Conservation (phyloP, 2,329 filamentous ascomycete genomes). For the Ophiostoma piceae region DNA sequence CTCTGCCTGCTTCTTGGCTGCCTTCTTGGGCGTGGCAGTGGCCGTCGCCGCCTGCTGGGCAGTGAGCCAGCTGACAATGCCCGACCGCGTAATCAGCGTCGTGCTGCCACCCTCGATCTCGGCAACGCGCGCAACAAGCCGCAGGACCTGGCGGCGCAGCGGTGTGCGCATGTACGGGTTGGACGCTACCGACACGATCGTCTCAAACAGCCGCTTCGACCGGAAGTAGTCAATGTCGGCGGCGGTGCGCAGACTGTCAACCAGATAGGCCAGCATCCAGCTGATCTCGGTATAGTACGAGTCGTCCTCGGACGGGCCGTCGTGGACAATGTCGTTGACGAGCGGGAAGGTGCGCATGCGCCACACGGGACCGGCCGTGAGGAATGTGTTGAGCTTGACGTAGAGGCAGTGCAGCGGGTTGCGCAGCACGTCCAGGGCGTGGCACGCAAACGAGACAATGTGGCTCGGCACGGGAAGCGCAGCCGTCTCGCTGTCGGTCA, state of each 20-base stretch:
- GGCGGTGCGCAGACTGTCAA: conserved; percentile 58
- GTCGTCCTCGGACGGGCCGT: conserved; percentile 67
- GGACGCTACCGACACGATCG: conserved; percentile 62
- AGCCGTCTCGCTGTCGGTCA: conserved; percentile 40
- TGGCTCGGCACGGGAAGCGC: conserved; percentile 60
- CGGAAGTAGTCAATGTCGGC: conserved; percentile 58
- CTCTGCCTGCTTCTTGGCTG: not conserved
- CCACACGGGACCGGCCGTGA: conserved; percentile 75
- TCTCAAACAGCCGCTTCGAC: conserved; percentile 65
- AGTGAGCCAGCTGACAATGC: conserved; percentile 69
- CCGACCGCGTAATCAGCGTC: conserved; percentile 73
- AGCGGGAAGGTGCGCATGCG: conserved; percentile 62
- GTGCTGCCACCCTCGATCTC: conserved; percentile 67
- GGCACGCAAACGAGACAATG: conserved; percentile 68
- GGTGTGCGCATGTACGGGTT: conserved; percentile 59
- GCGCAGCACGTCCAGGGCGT: conserved; percentile 62
- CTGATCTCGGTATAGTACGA: conserved; percentile 65
- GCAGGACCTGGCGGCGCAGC: conserved; percentile 54
- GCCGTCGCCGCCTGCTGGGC: conserved; percentile 45
- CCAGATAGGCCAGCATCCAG: conserved; percentile 68
- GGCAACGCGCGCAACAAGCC: conserved; percentile 62
- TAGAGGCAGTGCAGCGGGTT: conserved; percentile 80
- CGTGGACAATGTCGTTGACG: conserved; percentile 56
- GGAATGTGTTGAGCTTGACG: conserved; percentile 76
- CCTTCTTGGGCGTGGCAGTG: not conserved